A percentile compares a stretch with the other conserved stretches of the same genome.
These are phyloP conservation scores for Dactylellina leptospora DNA, from an alignment of 2,329 filamentous ascomycete species.

Conservation along the genomic window DNA sequence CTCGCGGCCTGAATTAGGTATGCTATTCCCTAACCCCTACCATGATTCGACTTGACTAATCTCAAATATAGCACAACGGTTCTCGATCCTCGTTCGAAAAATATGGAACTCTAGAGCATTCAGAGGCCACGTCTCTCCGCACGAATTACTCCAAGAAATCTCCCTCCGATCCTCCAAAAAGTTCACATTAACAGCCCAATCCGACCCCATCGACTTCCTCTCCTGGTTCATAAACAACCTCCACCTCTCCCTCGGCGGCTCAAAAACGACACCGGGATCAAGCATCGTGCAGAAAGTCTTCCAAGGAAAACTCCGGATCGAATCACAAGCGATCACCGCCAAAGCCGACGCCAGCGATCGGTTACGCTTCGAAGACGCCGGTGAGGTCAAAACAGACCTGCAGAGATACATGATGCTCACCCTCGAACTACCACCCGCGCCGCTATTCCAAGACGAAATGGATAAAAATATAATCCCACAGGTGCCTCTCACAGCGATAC, in stretches of 20 bases:
- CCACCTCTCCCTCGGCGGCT: slow-evolving; percentile 88
- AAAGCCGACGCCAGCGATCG: slow-evolving; percentile 87
- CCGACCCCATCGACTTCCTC: slow-evolving; percentile 94
- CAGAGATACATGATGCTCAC: slow-evolving; percentile 90
- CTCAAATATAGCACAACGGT: slow-evolving; percentile 67
- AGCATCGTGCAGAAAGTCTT: slow-evolving; percentile 92
- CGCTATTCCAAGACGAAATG: slow-evolving; percentile 93
- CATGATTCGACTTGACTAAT: background rate
- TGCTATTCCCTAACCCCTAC: background rate
- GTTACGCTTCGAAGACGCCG: slow-evolving; percentile 90
- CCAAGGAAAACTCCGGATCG: slow-evolving; percentile 89
- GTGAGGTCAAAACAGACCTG: slow-evolving; percentile 77
- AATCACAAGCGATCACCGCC: slow-evolving; percentile 91
- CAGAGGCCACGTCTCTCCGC: slow-evolving; percentile 94
- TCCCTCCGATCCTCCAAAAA: slow-evolving; percentile 88
- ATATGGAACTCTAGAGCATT: slow-evolving; percentile 98
- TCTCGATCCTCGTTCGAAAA: slow-evolving; percentile 89
- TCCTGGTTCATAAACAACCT: slow-evolving; percentile 98
- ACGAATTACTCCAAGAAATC: slow-evolving; percentile 95
- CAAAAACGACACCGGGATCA: slow-evolving; percentile 81
- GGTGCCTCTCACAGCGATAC: slow-evolving; percentile 80
- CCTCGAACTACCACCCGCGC: slow-evolving; percentile 87
- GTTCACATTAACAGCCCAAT: slow-evolving; percentile 88
- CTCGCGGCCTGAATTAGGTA: slow-evolving; percentile 78
- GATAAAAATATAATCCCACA: slow-evolving; percentile 97